phyloP scores from a whole-genome alignment of 2,329 filamentous ascomycete species.

The Diaporthe batatas region DNA sequence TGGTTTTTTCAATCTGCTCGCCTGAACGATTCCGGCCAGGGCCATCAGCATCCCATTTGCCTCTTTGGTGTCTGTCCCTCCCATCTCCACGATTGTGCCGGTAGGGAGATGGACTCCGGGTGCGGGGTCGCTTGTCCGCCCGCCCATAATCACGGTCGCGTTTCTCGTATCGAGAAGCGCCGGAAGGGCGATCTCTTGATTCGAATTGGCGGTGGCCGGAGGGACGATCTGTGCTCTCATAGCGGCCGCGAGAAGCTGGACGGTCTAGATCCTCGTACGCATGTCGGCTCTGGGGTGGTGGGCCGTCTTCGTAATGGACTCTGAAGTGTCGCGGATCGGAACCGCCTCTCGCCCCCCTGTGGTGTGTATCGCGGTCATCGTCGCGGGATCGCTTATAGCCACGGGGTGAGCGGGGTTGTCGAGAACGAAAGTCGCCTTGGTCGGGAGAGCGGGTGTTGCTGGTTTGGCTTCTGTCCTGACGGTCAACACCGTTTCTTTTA shows the following conservation, averaged over 20 bases:
- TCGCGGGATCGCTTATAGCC: conserved; percentile 77
- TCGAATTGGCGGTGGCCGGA: conserved; percentile 42
- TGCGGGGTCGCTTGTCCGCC: conserved; percentile 49
- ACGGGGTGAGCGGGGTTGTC: conserved; percentile 70
- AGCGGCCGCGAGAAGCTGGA: conserved; percentile 50
- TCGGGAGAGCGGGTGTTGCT: conserved; percentile 71
- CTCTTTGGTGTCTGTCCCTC: conserved; percentile 48
- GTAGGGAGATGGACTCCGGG: conserved; percentile 48
- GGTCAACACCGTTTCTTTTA: conserved; percentile 91
- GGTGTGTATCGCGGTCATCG: conserved; percentile 70
- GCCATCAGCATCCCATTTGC: conserved; percentile 45
- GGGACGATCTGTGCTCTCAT: conserved; percentile 70
- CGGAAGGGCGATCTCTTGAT: conserved; percentile 42
- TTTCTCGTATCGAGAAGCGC: conserved; percentile 62
- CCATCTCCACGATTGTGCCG: conserved; percentile 44
- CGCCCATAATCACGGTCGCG: conserved; percentile 57
- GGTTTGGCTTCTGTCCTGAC: conserved; percentile 83
- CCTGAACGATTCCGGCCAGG: conserved; percentile 48
- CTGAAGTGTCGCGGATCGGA: conserved; percentile 72
- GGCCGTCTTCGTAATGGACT: conserved; percentile 71
- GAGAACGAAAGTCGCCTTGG: conserved; percentile 58
- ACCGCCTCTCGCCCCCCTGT: conserved; percentile 55
- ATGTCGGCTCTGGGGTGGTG: conserved; percentile 60
- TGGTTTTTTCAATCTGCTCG: conserved; percentile 52
- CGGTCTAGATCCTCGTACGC: conserved; percentile 63